phyloP scores from a whole-genome alignment of 2,329 filamentous ascomycete genomes.

The Geosmithia morbida region DNA sequence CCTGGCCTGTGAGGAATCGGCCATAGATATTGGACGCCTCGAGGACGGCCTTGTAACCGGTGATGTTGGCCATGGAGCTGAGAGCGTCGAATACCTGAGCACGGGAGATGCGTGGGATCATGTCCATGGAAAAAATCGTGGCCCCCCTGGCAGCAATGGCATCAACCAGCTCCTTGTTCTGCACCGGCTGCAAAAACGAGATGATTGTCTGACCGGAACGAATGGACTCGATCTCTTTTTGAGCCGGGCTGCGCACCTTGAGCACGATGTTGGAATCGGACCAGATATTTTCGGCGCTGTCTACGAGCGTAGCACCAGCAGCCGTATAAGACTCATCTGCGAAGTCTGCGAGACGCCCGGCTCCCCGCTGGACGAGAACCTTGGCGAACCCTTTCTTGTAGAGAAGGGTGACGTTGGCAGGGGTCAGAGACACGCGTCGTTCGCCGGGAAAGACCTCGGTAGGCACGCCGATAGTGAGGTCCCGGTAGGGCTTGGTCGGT shows the following conservation, averaged over 20 bases:
- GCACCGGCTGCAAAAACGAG: conserved; percentile 69
- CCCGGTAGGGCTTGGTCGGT: conserved; percentile 47
- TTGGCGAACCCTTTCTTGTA: conserved; percentile 74
- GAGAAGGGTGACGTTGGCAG: conserved; percentile 66
- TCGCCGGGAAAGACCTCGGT: conserved; percentile 67
- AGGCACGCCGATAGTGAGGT: conserved; percentile 66
- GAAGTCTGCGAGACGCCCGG: conserved; percentile 66
- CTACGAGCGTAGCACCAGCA: conserved; percentile 65
- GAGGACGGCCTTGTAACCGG: conserved; percentile 81
- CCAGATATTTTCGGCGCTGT: conserved; percentile 55
- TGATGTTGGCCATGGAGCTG: conserved; percentile 89
- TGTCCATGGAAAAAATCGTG: conserved; percentile 81
- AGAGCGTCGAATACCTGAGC: conserved; percentile 82
- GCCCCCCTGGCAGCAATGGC: conserved; percentile 55
- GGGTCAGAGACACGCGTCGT: conserved; percentile 71
- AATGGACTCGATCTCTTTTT: conserved; percentile 51
- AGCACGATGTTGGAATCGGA: conserved; percentile 62
- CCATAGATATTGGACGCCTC: conserved; percentile 86
- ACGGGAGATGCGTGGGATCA: conserved; percentile 79
- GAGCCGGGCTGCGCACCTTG: conserved; percentile 64
- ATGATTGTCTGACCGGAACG: conserved; percentile 60
- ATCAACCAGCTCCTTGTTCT: conserved; percentile 64
- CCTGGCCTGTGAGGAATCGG: conserved; percentile 76
- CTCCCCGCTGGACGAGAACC: conserved; percentile 66
- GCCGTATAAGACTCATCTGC: conserved; percentile 62